Evolutionary conservation across 495 filamentous ascomycete genomes (phyloP).

Genomic region (Patellaria atrata): DNA sequence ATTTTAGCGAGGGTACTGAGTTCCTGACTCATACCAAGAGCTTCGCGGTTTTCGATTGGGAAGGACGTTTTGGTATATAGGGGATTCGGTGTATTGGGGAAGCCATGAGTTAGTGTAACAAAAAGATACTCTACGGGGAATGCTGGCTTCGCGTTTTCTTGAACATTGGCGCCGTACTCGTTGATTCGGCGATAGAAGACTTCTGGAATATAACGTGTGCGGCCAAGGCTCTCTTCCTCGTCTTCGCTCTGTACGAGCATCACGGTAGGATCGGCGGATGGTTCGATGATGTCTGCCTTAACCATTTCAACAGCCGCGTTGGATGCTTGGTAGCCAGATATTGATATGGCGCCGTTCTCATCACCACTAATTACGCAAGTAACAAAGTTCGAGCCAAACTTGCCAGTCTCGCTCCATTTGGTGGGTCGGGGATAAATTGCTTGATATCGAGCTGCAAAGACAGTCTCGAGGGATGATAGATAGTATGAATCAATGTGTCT

Average conservation of each 20-base stretch:
- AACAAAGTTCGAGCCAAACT: conserved; percentile 93
- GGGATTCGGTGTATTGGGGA: conserved; percentile 65
- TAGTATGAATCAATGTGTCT: conserved; percentile 91
- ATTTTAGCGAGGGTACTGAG: conserved; percentile 44
- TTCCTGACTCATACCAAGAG: conserved; percentile 72
- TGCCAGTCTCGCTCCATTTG: conserved; percentile 93
- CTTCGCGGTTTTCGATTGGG: conserved; percentile 79
- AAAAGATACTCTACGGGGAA: conserved; percentile 96
- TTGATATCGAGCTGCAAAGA: conserved; percentile 77
- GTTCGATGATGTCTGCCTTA: conserved; percentile 84
- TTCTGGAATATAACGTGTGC: conserved; percentile 84
- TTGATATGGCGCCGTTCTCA: conserved; percentile 70
- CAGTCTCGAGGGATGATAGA: conserved; percentile 82
- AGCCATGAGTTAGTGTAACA: conserved; percentile 91
- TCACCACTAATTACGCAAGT: conserved; percentile 91
- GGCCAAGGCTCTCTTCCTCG: conserved; percentile 53
- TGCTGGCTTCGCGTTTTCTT: conserved; percentile 89
- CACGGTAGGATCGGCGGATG: conserved; percentile 77
- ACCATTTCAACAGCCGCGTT: conserved; percentile 97
- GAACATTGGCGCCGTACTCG: conserved; percentile 89
- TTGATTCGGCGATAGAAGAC: conserved; percentile 95
- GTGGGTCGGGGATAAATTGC: conserved; percentile 76
- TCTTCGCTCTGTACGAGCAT: conserved; percentile 95
- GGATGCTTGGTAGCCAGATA: conserved; percentile 87
- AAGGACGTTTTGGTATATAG: conserved; percentile 57